Evolutionary conservation across 495 filamentous ascomycete species (phyloP).

Genomic region (Cairneyella variabilis): DNA sequence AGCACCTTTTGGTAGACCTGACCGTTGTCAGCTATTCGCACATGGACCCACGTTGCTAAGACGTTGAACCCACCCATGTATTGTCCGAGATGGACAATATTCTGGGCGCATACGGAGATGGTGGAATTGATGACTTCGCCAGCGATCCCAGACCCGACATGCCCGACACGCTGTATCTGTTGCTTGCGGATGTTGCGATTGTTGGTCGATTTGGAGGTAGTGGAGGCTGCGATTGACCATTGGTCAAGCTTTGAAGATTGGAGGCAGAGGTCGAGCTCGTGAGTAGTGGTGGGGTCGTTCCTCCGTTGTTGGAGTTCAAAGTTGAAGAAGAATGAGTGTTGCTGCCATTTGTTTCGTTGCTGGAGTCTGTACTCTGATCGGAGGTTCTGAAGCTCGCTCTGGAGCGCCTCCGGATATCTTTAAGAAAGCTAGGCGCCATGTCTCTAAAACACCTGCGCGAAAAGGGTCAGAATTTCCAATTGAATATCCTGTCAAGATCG

Average conservation of each 20-base stretch:
- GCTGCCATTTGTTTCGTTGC: conserved; percentile 43
- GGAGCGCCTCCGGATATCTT: conserved; percentile 70
- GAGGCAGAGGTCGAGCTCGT: conserved; percentile 44
- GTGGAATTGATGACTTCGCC: conserved; percentile 49
- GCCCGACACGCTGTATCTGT: conserved; percentile 46
- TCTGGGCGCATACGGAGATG: conserved; percentile 74
- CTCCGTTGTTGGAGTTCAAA: conserved; percentile 52
- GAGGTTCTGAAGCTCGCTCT: conserved; percentile 57
- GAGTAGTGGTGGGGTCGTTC: conserved; percentile 44
- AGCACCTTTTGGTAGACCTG: conserved; percentile 90
- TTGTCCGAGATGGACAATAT: conserved; percentile 74
- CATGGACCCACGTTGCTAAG: too few relatives aligned
- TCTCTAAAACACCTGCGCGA: not conserved
- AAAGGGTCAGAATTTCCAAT: conserved; percentile 6
- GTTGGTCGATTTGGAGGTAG: conserved; percentile 42
- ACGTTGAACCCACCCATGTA: conserved; percentile 78
- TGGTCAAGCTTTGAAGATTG: conserved; percentile 44
- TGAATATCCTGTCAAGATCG: not conserved
- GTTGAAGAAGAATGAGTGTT: conserved; percentile 62
- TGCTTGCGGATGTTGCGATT: conserved; percentile 43
- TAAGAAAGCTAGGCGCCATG: conserved; percentile 63
- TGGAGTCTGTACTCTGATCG: conserved; percentile 52
- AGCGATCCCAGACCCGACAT: conserved; percentile 50
- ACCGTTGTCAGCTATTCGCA: conserved; percentile 6
- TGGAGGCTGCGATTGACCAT: conserved; percentile 29